A percentile compares a stretch with the other conserved stretches of the same genome.
Evolutionary conservation across 179 eudicot species (phyloP).

Genomic region (Vitellaria paradoxa): DNA sequence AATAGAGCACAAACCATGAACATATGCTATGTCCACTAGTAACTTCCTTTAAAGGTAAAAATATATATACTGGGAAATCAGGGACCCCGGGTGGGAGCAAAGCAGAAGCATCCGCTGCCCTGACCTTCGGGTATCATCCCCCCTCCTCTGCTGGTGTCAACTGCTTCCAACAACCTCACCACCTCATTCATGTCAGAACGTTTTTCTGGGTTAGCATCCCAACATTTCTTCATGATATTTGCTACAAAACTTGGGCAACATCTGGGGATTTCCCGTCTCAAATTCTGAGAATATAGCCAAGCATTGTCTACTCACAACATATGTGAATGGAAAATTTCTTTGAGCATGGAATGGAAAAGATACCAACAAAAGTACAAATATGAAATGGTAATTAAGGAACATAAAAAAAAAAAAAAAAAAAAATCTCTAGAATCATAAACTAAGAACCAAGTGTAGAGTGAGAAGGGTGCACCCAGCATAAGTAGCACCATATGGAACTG

Average conservation of each 20-base stretch:
- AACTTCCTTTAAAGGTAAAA: too few species aligned
- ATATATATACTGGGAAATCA: conserved; percentile 18
- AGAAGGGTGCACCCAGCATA: neutral
- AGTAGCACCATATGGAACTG: neutral
- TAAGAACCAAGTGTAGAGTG: neutral
- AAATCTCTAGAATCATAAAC: neutral
- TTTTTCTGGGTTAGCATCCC: conserved; percentile 64
- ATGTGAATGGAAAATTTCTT: neutral
- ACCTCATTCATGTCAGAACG: conserved; percentile 76
- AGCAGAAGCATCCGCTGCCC: conserved; percentile 56
- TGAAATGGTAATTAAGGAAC: neutral
- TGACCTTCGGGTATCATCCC: conserved; percentile 80
- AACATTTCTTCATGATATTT: conserved; percentile 63
- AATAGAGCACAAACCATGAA: too few species aligned
- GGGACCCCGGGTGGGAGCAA: conserved; percentile 59
- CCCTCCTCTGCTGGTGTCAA: conserved; percentile 78
- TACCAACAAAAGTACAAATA: neutral
- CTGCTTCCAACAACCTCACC: conserved; percentile 61
- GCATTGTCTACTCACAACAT: neutral
- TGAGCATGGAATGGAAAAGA: neutral
- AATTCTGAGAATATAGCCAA: conserved; percentile 28
- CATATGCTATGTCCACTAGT: too few species aligned
- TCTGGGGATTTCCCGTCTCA: conserved; percentile 66
- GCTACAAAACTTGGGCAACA: conserved; percentile 69
- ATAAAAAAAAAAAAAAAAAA: too few species aligned